These are phyloP conservation scores for Dactylellina sp. DNA, from an alignment of 2,329 filamentous ascomycete species.

Conservation along the genomic window DNA sequence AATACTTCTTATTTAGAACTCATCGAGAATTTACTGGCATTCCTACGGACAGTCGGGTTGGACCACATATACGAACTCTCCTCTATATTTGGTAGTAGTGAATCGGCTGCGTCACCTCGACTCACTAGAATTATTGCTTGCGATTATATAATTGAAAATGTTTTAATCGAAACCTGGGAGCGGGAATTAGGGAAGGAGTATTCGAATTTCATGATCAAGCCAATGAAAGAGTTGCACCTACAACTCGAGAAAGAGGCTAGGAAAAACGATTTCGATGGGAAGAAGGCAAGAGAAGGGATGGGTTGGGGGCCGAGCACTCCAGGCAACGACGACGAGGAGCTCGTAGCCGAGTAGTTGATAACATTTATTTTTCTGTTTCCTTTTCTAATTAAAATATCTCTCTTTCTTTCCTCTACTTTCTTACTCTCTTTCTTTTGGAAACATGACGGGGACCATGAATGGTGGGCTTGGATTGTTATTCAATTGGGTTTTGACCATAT, in stretches of 20 bases:
- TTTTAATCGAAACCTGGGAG: conserved; percentile 54
- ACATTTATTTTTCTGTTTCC: conserved; percentile 2
- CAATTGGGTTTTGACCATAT: background rate
- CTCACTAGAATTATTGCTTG: conserved; percentile 54
- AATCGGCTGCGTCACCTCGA: conserved; percentile 38
- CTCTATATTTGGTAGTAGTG: conserved; percentile 53
- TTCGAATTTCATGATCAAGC: conserved; percentile 53
- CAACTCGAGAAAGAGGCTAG: conserved; percentile 46
- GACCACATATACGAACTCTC: conserved; percentile 54
- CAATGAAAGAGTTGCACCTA: conserved; percentile 50
- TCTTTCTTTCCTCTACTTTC: background rate
- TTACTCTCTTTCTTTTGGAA: conserved; percentile 2
- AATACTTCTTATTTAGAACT: conserved; percentile 33
- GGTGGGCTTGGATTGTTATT: background rate
- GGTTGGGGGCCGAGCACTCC: conserved; percentile 50
- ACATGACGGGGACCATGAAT: background rate
- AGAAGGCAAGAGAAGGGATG: conserved; percentile 40
- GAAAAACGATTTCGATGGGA: conserved; percentile 47
- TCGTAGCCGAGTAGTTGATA: conserved; percentile 32
- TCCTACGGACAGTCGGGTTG: conserved; percentile 46
- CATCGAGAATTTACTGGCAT: conserved; percentile 50
- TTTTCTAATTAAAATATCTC: conserved; percentile 13
- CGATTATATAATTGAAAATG: conserved; percentile 53
- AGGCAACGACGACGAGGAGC: conserved; percentile 52
- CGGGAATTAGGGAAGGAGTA: conserved; percentile 47